phyloP scores from a whole-genome alignment of 2,329 filamentous ascomycete species.

The Fusarium pseudonygamai region DNA sequence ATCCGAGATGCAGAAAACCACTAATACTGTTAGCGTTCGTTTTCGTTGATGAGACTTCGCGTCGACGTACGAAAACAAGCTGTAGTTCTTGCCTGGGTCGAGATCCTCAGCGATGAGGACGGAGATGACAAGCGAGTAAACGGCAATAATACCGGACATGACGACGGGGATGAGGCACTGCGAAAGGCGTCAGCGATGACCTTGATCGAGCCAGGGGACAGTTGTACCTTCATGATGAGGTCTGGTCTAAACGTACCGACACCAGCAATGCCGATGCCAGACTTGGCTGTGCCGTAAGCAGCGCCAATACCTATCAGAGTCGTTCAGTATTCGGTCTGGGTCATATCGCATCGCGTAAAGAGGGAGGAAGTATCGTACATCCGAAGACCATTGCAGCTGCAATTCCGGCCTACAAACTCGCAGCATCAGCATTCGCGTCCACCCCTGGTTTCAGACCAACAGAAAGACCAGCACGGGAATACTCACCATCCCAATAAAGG shows the following conservation, averaged over 20 bases:
- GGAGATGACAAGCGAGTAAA: slow-evolving; percentile 96
- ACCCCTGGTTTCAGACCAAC: neutral
- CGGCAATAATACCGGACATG: slow-evolving; percentile 99
- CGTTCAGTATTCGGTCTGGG: slow-evolving; percentile 40
- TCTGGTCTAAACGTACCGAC: slow-evolving; percentile 87
- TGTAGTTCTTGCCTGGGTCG: slow-evolving; percentile 77
- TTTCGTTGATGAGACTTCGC: neutral
- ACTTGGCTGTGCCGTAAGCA: slow-evolving; percentile 88
- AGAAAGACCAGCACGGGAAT: neutral
- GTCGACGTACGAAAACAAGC: slow-evolving; percentile 77
- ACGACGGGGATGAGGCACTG: slow-evolving; percentile 88
- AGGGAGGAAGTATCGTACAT: slow-evolving; percentile 63
- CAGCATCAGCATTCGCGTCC: slow-evolving; percentile 40
- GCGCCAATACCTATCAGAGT: slow-evolving; percentile 69
- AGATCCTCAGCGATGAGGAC: slow-evolving; percentile 95
- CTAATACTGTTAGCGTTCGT: slow-evolving; percentile 53
- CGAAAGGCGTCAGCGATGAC: slow-evolving; percentile 19
- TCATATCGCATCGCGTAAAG: slow-evolving; percentile 17
- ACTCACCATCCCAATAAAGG: slow-evolving; percentile 88
- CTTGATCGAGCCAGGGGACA: neutral
- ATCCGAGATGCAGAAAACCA: slow-evolving; percentile 93
- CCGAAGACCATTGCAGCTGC: slow-evolving; percentile 85
- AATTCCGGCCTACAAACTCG: slow-evolving; percentile 71
- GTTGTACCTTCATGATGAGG: slow-evolving; percentile 85
- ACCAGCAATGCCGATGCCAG: slow-evolving; percentile 86